phyloP scores from a whole-genome alignment of 257 asterid genomes.

The Pogostemon cablin region DNA sequence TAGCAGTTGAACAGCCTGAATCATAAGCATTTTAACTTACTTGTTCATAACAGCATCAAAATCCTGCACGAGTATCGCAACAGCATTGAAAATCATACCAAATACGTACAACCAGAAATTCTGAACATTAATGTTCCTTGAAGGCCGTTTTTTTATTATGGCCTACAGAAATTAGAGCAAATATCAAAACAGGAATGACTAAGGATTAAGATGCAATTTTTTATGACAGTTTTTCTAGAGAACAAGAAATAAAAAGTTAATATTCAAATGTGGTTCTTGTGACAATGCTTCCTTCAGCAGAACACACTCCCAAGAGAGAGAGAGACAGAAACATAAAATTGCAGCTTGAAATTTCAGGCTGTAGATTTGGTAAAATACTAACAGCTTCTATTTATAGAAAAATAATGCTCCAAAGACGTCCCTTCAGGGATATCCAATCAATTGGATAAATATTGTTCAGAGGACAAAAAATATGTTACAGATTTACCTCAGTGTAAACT shows the following conservation, averaged over 20 bases:
- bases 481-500: constrained; percentile 96
- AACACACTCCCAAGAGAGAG: background rate
- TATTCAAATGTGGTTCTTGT: background rate
- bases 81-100: constrained; percentile 94
- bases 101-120: constrained; percentile 98
- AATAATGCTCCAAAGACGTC: constrained; percentile 5
- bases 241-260: constrained; percentile 13
- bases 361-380: constrained; percentile 17
- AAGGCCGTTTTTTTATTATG: constrained; percentile 87
- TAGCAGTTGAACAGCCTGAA: constrained; percentile 20
- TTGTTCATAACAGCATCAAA: constrained; percentile 85
- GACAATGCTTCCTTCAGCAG: constrained; percentile 2
- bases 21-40: constrained; percentile 48
- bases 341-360: constrained; percentile 14
- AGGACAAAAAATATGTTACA: constrained; percentile 22
- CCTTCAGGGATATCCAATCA: background rate
- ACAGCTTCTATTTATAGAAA: constrained; percentile 6
- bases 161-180: constrained; percentile 61
- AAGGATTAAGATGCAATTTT: constrained; percentile 8
- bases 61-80: constrained; percentile 88
- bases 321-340: background rate
- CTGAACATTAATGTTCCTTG: constrained; percentile 98
- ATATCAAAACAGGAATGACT: constrained; percentile 27
- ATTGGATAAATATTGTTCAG: constrained; percentile 14
- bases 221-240: constrained; percentile 8